These are phyloP conservation scores for Phenoliferia sp. DNA, from an alignment of 1,284 basidiomycete species.

Conservation along the genomic window DNA sequence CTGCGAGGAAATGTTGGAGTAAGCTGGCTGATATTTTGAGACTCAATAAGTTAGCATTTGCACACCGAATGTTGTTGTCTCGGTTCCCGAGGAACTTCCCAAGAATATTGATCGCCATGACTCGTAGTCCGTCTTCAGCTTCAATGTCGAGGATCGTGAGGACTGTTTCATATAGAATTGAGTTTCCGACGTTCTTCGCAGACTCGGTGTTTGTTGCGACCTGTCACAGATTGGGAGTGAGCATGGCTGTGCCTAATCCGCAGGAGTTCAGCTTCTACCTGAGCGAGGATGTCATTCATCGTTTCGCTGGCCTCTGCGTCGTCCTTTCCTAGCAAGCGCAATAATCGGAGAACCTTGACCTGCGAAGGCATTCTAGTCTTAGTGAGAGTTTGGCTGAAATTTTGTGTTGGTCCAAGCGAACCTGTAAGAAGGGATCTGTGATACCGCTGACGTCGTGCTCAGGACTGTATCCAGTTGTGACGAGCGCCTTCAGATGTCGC, in stretches of 20 bases:
- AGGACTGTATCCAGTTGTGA: constrained; percentile 95
- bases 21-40: background rate
- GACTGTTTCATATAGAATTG: constrained; percentile 97
- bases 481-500: constrained; percentile 89
- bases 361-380: background rate
- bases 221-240: constrained; percentile 44
- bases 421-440: constrained; percentile 89
- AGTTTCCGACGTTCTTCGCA: constrained; percentile 96
- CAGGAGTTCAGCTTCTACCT: too few species aligned
- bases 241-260: too few species aligned
- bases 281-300: constrained; percentile 98
- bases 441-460: constrained; percentile 99
- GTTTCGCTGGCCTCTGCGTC: constrained; percentile 83
- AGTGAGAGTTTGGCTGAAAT: background rate
- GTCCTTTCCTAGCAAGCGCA: constrained; percentile 80
- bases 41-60: background rate
- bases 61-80: constrained; percentile 94
- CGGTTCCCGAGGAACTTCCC: constrained; percentile 97
- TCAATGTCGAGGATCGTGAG: constrained; percentile 97
- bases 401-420: constrained; percentile 39
- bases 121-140: constrained; percentile 88
- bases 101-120: constrained; percentile 99
- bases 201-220: constrained; percentile 99
- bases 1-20: constrained; percentile 46
- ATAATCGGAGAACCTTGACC: constrained; percentile 89